Evolutionary conservation across 2,329 filamentous ascomycete species (phyloP).

Genomic region (Teratosphaeria nubilosa): DNA sequence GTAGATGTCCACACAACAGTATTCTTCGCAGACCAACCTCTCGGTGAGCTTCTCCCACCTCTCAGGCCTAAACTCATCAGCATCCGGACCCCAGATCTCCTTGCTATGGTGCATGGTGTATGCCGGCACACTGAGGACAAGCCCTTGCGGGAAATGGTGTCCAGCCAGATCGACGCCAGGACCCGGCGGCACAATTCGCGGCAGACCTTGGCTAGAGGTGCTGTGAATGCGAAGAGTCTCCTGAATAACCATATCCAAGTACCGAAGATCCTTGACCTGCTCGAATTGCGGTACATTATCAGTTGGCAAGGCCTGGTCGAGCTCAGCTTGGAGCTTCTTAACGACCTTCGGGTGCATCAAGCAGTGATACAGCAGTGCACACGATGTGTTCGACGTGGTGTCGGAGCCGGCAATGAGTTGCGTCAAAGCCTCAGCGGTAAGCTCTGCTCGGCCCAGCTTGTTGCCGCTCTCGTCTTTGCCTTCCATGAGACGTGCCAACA

Average conservation of each 20-base stretch:
- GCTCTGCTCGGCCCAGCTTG: conserved; percentile 63
- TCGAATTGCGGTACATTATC: conserved; percentile 59
- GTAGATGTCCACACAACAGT: neutral
- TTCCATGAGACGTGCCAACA: conserved; percentile 76
- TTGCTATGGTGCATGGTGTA: conserved; percentile 33
- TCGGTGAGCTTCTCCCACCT: conserved; percentile 31
- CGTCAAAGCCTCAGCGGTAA: conserved; percentile 81
- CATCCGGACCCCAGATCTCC: conserved; percentile 32
- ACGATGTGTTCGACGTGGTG: conserved; percentile 70
- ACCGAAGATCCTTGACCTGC: conserved; percentile 63
- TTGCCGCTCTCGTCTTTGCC: conserved; percentile 71
- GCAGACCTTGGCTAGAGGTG: conserved; percentile 77
- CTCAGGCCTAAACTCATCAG: conserved; percentile 31
- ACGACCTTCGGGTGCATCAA: conserved; percentile 60
- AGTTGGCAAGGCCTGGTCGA: conserved; percentile 58
- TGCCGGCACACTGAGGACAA: conserved; percentile 30
- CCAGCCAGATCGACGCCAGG: conserved; percentile 55
- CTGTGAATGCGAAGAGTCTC: conserved; percentile 81
- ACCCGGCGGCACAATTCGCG: conserved; percentile 58
- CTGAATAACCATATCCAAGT: conserved; percentile 65
- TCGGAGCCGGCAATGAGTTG: conserved; percentile 75
- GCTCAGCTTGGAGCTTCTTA: conserved; percentile 60
- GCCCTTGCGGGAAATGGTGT: conserved; percentile 53
- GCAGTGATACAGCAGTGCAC: conserved; percentile 71
- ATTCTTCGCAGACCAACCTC: conserved; percentile 8